phyloP scores from a whole-genome alignment of 495 filamentous ascomycete species.

The Usnea hakonensis region DNA sequence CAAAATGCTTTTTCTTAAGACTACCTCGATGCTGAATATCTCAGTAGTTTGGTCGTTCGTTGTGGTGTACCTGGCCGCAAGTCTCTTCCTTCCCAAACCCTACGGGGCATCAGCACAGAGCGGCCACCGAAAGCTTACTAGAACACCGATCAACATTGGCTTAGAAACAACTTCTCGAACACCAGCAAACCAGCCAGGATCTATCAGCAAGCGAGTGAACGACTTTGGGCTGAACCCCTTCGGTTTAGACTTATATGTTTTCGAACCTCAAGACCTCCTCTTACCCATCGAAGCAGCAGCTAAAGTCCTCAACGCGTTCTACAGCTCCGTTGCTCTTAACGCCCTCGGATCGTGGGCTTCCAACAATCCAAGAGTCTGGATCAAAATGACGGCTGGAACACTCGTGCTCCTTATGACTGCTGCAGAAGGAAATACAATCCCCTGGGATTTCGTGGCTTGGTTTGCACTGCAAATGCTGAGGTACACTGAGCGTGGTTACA shows the following conservation, averaged over 20 bases:
- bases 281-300: background rate
- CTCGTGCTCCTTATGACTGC: background rate
- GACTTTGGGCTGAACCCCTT: background rate
- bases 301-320: background rate
- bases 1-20: background rate
- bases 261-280: background rate
- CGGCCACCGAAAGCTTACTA: background rate
- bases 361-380: background rate
- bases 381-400: background rate
- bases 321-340: background rate
- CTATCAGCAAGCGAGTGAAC: background rate
- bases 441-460: background rate
- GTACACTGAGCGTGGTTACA: background rate
- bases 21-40: background rate
- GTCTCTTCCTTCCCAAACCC: background rate
- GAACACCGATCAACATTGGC: background rate
- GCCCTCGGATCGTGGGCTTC: background rate
- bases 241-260: background rate
- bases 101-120: background rate
- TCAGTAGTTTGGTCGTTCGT: background rate
- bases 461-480: constrained; percentile 2
- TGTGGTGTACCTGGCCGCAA: background rate
- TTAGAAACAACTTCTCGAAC: background rate
- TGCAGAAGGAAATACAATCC: background rate
- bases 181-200: background rate